Evolutionary conservation across 768 basidiomycete genomes (phyloP).

Genomic region (Rhizopogon roseolus): DNA sequence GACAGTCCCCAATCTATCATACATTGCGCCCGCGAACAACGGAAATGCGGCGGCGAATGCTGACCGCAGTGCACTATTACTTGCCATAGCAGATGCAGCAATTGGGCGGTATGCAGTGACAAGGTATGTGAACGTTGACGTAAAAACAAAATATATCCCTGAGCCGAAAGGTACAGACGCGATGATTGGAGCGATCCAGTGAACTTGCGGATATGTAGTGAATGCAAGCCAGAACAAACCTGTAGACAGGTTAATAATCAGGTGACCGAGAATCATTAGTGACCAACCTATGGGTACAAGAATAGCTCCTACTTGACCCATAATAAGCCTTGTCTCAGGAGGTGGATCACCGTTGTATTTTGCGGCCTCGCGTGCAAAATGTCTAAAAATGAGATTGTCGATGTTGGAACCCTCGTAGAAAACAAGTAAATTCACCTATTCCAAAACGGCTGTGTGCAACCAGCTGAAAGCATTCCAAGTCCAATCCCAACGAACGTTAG

Average conservation of each 20-base stretch:
- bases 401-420: neutral
- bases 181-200: conserved; percentile 45
- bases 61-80: conserved; percentile 52
- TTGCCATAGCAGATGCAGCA: conserved; percentile 59
- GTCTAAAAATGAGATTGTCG: conserved; percentile 19
- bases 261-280: neutral
- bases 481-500: conserved; percentile 49
- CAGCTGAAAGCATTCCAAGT: conserved; percentile 36
- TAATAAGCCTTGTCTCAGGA: conserved; percentile 60
- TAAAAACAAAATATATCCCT: conserved; percentile 62
- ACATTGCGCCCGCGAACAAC: conserved; percentile 49
- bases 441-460: conserved; percentile 41
- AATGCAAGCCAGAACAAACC: conserved; percentile 54
- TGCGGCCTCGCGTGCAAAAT: conserved; percentile 30
- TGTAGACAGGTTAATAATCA: neutral
- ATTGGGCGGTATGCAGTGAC: conserved; percentile 47
- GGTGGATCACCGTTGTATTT: conserved; percentile 45
- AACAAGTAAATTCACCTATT: conserved; percentile 23
- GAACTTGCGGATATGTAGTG: conserved; percentile 42
- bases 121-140: conserved; percentile 59
- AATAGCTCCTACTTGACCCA: conserved; percentile 66
- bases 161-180: conserved; percentile 44
- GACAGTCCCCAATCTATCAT: conserved; percentile 52
- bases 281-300: conserved; percentile 53
- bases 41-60: conserved; percentile 49